Conservation (phyloP, 1,284 basidiomycete genomes). For the Kalmanozyma brasiliensis region DNA sequence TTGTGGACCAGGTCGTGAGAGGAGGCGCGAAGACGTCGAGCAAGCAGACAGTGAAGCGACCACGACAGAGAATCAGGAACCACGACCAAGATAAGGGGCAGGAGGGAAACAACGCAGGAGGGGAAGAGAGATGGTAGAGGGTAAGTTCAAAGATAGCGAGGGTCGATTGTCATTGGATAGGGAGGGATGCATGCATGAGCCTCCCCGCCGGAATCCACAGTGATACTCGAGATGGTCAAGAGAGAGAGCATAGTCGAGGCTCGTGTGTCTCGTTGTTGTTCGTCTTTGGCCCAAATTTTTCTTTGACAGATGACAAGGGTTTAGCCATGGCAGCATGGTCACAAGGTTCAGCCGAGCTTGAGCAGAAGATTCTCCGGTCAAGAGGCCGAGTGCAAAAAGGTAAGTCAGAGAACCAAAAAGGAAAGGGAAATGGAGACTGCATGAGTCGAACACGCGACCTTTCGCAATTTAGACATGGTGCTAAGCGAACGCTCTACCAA, state of each 20-base stretch:
- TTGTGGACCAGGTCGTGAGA: background rate
- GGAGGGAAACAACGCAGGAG: background rate
- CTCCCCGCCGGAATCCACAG: too few species aligned
- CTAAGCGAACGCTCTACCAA: slow-evolving; percentile 61
- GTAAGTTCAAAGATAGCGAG: background rate
- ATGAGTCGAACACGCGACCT: slow-evolving; percentile 60
- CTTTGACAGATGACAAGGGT: too few species aligned
- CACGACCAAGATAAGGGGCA: background rate
- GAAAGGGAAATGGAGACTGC: slow-evolving; percentile 38
- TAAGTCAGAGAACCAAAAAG: slow-evolving; percentile 3
- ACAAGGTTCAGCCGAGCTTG: slow-evolving; percentile 14
- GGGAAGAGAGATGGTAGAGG: background rate
- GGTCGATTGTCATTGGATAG: slow-evolving; percentile 1
- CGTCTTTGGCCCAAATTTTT: too few species aligned
- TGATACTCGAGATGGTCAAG: background rate
- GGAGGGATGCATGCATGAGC: background rate
- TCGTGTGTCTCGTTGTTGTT: too few species aligned
- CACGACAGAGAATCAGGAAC: slow-evolving; percentile 2
- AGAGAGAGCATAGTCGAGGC: too few species aligned
- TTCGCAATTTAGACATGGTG: slow-evolving; percentile 48
- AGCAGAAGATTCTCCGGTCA: slow-evolving; percentile 13
- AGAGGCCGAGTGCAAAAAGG: background rate
- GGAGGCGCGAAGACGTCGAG: background rate
- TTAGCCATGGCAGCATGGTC: slow-evolving; percentile 11
- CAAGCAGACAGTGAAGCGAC: background rate